Evolutionary conservation across 208 protist species (phyloP).

Genomic region (Leishmania arabica): DNA sequence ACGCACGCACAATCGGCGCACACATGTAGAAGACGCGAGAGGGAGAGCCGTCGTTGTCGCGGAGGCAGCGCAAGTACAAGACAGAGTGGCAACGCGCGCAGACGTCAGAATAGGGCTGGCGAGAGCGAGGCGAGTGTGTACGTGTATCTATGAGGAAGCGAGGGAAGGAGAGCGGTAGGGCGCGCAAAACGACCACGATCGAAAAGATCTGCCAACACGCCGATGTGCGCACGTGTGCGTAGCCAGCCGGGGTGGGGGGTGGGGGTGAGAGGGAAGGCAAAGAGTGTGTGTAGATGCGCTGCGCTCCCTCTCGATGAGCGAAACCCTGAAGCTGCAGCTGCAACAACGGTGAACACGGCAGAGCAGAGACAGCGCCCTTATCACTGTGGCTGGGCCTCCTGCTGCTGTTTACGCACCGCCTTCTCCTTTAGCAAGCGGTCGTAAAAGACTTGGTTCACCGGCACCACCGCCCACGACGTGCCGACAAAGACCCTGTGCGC

Average conservation of each 20-base stretch:
- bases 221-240: too few species aligned
- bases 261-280: background rate
- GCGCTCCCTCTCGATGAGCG: background rate
- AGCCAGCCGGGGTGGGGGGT: background rate
- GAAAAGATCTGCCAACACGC: background rate
- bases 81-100: background rate
- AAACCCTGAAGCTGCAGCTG: too few species aligned
- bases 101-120: background rate
- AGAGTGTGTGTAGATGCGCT: background rate
- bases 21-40: background rate
- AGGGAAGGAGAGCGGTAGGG: background rate
- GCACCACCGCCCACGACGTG: constrained; percentile 30
- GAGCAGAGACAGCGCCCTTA: background rate
- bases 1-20: background rate
- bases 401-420: background rate
- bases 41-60: background rate
- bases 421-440: constrained; percentile 71
- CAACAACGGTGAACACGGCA: background rate
- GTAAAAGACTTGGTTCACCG: constrained; percentile 76
- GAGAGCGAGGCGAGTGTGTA: background rate
- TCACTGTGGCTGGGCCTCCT: background rate
- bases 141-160: background rate
- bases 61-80: background rate
- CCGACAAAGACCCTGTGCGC: constrained; percentile 37
- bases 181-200: background rate